Evolutionary conservation across 2,329 filamentous ascomycete genomes (phyloP), one percentile per base, ranked within the genome.

Genomic region (Diaporthe velutina): DNA sequence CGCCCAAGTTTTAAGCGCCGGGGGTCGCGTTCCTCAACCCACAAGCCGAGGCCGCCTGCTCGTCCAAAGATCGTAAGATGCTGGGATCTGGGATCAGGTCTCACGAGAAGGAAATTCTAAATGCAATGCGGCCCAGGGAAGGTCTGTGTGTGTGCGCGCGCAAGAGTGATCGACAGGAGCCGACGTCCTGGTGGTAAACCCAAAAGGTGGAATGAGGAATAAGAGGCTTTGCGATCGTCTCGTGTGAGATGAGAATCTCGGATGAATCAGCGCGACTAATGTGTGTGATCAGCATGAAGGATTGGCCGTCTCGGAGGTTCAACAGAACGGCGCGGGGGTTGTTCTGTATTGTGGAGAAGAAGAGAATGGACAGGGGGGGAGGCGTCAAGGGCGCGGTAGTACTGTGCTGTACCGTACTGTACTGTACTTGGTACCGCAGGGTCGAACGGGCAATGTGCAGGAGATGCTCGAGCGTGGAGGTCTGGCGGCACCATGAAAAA

Each of bases 191-290:
- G 57, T 64, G 25, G 70, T 52, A 54, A 54, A 72, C 45, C 48
- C 70, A 54, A 72, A 52, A 42, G 70, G 45, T 64, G 57, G 70
- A 42, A 64, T 72, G 70, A 72, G 70, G 57, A 64, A 64, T 52
- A 42, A 61, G 60, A 61, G 70, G 57, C 60, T 72, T 72, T 72
- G 57, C 70, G 70, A 72, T 71, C 57, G 74, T 70, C 67, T 74
- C 52, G 74, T 68, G 74, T 67, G 72, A 74, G 71, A 73, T 75
- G 74, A 74, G 72, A 74, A 71, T 60, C 57, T 75, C 60, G 66
- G 66, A 75, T 75, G 74, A 74, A 66, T 74, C 67, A 75, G 71
- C 73, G 73, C 67, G 74, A 75, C 74, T 75, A 75, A 71, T 75
- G 74, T 74, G 74, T 74, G 74, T 75, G 74, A 75, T 74, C 71